Evolutionary conservation across 192 early-diverging fungal genomes (phyloP).

Genomic region (Kickxella alabastrina): DNA sequence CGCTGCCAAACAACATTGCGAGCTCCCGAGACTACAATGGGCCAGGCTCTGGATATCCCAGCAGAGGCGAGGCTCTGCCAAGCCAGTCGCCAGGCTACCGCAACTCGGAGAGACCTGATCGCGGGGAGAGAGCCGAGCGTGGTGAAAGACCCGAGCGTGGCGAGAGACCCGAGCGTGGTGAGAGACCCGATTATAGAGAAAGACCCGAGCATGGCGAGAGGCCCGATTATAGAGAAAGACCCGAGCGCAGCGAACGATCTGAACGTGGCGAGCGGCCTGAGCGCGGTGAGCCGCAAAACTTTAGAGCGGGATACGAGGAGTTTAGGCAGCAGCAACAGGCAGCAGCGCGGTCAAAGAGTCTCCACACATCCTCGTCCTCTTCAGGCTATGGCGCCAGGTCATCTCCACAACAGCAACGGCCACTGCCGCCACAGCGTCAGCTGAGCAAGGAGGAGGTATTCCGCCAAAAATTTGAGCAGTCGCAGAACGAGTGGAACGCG

Average conservation of each 20-base stretch:
- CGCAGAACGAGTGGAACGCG: slow-evolving; percentile 46
- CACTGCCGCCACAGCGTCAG: slow-evolving; percentile 7
- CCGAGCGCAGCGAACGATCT: too few species aligned
- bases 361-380: slow-evolving; percentile 1
- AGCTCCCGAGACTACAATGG: slow-evolving; percentile 9
- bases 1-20: slow-evolving; percentile 3
- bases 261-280: not conserved
- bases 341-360: slow-evolving; percentile 29
- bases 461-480: slow-evolving; percentile 47
- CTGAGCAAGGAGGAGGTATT: slow-evolving; percentile 45
- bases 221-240: too few species aligned
- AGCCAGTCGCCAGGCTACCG: too few species aligned
- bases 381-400: slow-evolving; percentile 5
- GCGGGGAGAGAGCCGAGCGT: too few species aligned
- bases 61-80: too few species aligned
- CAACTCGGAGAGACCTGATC: too few species aligned
- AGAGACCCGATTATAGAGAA: too few species aligned
- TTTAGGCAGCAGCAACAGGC: slow-evolving; percentile 27
- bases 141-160: too few species aligned
- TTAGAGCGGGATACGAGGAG: slow-evolving; percentile 45
- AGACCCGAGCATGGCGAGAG: too few species aligned
- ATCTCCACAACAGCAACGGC: slow-evolving; percentile 9
- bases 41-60: slow-evolving; percentile 1
- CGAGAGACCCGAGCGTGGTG: too few species aligned
- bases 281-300: slow-evolving; percentile 20